phyloP scores from a whole-genome alignment of 768 basidiomycete genomes.

The Podaxis sp. region DNA sequence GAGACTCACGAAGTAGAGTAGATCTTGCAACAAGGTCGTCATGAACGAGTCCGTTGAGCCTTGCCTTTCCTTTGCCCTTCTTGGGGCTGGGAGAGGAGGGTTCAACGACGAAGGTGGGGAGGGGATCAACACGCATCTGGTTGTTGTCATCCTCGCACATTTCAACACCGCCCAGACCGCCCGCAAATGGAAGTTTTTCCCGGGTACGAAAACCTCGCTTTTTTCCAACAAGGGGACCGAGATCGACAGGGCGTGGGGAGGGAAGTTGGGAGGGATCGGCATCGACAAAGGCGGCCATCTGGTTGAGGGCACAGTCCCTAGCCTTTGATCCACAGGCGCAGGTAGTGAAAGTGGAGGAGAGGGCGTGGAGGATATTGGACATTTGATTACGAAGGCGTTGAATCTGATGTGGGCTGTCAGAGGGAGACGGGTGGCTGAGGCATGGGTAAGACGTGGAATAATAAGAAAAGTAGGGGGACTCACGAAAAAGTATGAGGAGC shows the following conservation, averaged over 20 bases:
- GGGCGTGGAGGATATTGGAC: slow-evolving; percentile 66
- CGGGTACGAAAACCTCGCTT: slow-evolving; percentile 62
- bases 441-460: slow-evolving; percentile 15
- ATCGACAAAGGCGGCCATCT: slow-evolving; percentile 66
- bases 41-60: slow-evolving; percentile 6
- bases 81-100: slow-evolving; percentile 9
- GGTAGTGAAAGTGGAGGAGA: slow-evolving; percentile 69
- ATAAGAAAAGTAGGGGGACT: slow-evolving; percentile 30
- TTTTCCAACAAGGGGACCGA: slow-evolving; percentile 64
- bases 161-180: slow-evolving; percentile 61
- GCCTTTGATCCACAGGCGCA: slow-evolving; percentile 71
- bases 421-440: slow-evolving; percentile 16
- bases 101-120: background rate
- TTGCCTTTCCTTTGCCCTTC: slow-evolving; percentile 23
- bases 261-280: slow-evolving; percentile 15
- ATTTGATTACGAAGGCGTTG: slow-evolving; percentile 62
- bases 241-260: slow-evolving; percentile 32
- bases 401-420: slow-evolving; percentile 43
- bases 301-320: slow-evolving; percentile 59
- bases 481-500: slow-evolving; percentile 58
- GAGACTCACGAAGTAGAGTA: background rate
- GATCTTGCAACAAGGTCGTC: background rate
- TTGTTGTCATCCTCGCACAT: slow-evolving; percentile 28
- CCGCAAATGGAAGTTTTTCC: slow-evolving; percentile 53
- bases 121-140: background rate